Conservation (phyloP, 352 stramenopile genomes). For the Phytophthora hibernalis region DNA sequence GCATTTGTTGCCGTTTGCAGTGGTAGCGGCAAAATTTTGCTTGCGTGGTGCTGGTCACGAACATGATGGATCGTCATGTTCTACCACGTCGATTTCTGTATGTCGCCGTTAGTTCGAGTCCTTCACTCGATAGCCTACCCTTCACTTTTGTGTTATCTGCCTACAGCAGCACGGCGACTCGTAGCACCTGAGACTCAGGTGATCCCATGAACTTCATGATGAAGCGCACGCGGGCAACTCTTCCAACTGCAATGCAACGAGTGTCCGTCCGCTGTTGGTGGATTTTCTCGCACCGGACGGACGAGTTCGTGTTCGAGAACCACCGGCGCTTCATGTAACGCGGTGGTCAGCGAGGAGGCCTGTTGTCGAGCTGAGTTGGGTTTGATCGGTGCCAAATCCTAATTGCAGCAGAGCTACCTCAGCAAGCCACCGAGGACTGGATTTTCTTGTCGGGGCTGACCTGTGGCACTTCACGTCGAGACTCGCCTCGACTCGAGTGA, state of each 20-base stretch:
- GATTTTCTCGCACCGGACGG: constrained; percentile 18
- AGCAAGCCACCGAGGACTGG: constrained; percentile 2
- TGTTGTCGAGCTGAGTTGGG: background rate
- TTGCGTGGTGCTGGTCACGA: constrained; percentile 15
- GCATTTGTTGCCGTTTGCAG: constrained; percentile 13
- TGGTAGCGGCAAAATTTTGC: constrained; percentile 27
- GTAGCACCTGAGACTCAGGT: too few species aligned
- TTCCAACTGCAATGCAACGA: constrained; percentile 12
- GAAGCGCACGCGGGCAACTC: constrained; percentile 1
- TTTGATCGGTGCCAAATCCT: constrained; percentile 24
- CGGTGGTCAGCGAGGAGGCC: constrained; percentile 7
- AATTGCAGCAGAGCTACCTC: constrained; percentile 2
- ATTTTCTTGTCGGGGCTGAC: constrained; percentile 28
- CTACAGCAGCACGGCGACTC: too few species aligned
- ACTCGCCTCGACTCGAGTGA: too few species aligned
- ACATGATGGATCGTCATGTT: background rate
- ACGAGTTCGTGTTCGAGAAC: constrained; percentile 4
- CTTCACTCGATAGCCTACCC: background rate
- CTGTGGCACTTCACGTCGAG: background rate
- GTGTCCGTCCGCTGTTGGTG: constrained; percentile 5
- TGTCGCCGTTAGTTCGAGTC: constrained; percentile 2
- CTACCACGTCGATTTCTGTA: constrained; percentile 20
- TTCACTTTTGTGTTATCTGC: background rate
- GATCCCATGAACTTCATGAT: background rate
- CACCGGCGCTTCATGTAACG: background rate